A percentile compares a stretch with the other conserved stretches of the same genome.
Conservation (phyloP, 108 stramenopile genomes). For the Cyclotella choctawhatcheeana region DNA sequence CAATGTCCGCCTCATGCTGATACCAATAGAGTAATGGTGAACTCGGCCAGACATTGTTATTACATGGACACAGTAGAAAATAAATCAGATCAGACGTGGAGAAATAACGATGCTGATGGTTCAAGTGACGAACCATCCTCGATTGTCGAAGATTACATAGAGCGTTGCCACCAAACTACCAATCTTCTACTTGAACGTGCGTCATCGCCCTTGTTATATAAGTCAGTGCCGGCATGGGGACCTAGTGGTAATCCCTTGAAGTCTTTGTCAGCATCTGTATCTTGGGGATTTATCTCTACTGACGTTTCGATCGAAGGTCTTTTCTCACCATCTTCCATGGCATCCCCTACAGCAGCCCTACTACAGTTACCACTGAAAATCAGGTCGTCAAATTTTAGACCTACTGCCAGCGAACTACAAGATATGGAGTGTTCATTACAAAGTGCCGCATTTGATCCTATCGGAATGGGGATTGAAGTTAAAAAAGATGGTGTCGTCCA, state of each 20-base stretch:
- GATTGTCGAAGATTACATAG: conserved; percentile 44
- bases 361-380: conserved; percentile 71
- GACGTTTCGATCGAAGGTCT: not conserved
- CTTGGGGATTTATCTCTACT: conserved; percentile 63
- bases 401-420: conserved; percentile 55
- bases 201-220: conserved; percentile 39
- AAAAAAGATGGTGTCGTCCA: conserved; percentile 16
- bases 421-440: conserved; percentile 82
- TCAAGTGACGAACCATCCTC: conserved; percentile 4
- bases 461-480: conserved; percentile 32
- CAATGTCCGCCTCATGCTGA: conserved; percentile 25
- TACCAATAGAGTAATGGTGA: conserved; percentile 18
- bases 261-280: conserved; percentile 60
- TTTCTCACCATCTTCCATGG: not conserved
- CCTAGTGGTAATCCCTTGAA: conserved; percentile 67
- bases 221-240: conserved; percentile 69
- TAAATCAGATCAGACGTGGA: conserved; percentile 31
- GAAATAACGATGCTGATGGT: conserved; percentile 2
- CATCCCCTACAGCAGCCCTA: conserved; percentile 40
- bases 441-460: conserved; percentile 71
- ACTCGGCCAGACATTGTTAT: conserved; percentile 47
- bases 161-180: conserved; percentile 56
- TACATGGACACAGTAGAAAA: conserved; percentile 21
- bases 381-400: conserved; percentile 59
- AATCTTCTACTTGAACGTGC: conserved; percentile 60